Conservation (phyloP, 305 asterid species). For the Lippia alba region DNA sequence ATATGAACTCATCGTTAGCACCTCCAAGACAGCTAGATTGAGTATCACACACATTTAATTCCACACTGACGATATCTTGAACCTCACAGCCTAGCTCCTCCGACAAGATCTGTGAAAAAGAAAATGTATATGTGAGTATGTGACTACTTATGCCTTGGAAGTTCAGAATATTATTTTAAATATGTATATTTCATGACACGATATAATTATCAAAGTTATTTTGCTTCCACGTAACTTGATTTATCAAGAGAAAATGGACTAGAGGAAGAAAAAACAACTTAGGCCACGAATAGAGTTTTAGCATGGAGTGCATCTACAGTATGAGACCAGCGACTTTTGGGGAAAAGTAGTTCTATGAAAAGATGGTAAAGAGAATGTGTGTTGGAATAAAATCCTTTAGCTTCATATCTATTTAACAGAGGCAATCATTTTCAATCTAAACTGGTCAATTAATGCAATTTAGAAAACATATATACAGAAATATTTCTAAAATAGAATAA, state of each 20-base stretch:
- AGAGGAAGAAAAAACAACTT: slow-evolving; percentile 11
- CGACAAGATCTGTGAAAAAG: slow-evolving; percentile 74
- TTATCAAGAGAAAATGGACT: neutral
- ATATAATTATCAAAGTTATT: too few species aligned
- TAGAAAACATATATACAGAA: slow-evolving; percentile 8
- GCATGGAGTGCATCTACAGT: slow-evolving; percentile 6
- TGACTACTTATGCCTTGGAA: slow-evolving; percentile 17
- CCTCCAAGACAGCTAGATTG: slow-evolving; percentile 99
- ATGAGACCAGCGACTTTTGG: slow-evolving; percentile 25
- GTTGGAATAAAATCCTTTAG: neutral
- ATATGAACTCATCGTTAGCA: slow-evolving; percentile 90
- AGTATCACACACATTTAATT: slow-evolving; percentile 93
- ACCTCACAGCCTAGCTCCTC: slow-evolving; percentile 85
- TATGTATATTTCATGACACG: too few species aligned
- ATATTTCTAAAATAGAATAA: neutral
- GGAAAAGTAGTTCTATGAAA: slow-evolving; percentile 14
- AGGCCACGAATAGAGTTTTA: slow-evolving; percentile 13
- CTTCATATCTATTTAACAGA: slow-evolving; percentile 19
- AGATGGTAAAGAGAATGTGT: slow-evolving; percentile 15
- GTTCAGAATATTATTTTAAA: slow-evolving; percentile 6
- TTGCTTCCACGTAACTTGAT: too few species aligned
- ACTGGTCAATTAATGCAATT: slow-evolving; percentile 11
- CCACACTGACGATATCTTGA: slow-evolving; percentile 81
- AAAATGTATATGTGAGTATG: slow-evolving; percentile 19
- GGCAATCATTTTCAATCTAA: slow-evolving; percentile 12